phyloP scores from a whole-genome alignment of 768 basidiomycete species.

The Boletellus sp. region DNA sequence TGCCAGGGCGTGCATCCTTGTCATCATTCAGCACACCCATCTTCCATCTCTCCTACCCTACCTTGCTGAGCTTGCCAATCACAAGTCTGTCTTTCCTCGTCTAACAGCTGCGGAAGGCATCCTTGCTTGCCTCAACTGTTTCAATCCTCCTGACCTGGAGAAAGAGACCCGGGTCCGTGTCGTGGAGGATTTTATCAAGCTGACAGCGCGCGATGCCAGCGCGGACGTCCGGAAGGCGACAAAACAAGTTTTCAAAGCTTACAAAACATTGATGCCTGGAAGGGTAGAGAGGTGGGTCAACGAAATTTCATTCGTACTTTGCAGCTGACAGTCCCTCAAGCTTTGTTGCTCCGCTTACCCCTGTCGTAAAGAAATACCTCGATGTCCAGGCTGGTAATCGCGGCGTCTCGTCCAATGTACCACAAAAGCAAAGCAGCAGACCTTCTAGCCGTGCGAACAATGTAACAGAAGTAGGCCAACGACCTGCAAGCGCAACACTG shows the following conservation, averaged over 20 bases:
- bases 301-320: not conserved
- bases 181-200: conserved; percentile 66
- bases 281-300: conserved; percentile 60
- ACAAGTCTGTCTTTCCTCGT: conserved; percentile 66
- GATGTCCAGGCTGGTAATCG: conserved; percentile 37
- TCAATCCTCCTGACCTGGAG: conserved; percentile 77
- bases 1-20: conserved; percentile 54
- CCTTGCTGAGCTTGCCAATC: conserved; percentile 52
- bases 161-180: conserved; percentile 60
- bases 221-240: conserved; percentile 70
- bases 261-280: conserved; percentile 63
- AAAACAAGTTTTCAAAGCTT: conserved; percentile 71
- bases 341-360: conserved; percentile 70
- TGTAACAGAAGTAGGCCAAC: conserved; percentile 6
- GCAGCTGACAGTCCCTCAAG: conserved; percentile 35
- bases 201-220: conserved; percentile 67
- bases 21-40: conserved; percentile 65
- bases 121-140: conserved; percentile 64
- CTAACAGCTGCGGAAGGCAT: conserved; percentile 63
- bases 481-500: conserved; percentile 6
- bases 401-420: conserved; percentile 3
- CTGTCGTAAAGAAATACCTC: conserved; percentile 73
- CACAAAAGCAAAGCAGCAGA: conserved; percentile 20
- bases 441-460: conserved; percentile 23
- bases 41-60: conserved; percentile 60